These are phyloP conservation scores for Ophiocordyceps unilateralis DNA, from an alignment of 2,329 filamentous ascomycete genomes.

Conservation along the genomic window DNA sequence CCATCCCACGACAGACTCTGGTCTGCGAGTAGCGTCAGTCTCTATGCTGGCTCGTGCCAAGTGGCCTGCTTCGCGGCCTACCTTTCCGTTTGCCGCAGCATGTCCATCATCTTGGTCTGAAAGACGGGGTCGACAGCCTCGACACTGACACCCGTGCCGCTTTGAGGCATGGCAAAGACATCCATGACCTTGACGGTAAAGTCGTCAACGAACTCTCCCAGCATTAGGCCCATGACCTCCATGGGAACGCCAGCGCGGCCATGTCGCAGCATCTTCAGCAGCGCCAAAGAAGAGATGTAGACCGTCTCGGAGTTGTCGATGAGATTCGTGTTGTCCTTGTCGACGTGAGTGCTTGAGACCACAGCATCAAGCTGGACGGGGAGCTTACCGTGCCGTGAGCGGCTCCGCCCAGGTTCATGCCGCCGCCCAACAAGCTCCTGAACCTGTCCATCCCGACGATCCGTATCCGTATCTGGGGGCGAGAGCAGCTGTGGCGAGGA, in stretches of 20 bases:
- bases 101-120: conserved; percentile 99
- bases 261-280: conserved; percentile 97
- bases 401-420: conserved; percentile 44
- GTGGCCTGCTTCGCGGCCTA: conserved; percentile 24
- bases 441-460: conserved; percentile 61
- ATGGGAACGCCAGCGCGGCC: conserved; percentile 95
- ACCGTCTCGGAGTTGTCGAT: conserved; percentile 99
- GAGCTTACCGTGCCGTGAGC: conserved; percentile 21
- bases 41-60: not conserved
- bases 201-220: conserved; percentile 97
- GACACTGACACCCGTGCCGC: conserved; percentile 92
- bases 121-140: conserved; percentile 97
- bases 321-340: conserved; percentile 70
- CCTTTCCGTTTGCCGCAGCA: conserved; percentile 94
- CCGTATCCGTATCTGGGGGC: not conserved
- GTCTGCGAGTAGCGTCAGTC: conserved; percentile 30
- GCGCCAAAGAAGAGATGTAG: conserved; percentile 92
- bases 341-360: not conserved
- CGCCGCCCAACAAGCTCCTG: conserved; percentile 68
- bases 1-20: conserved; percentile 96
- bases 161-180: conserved; percentile 98
- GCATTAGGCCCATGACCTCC: conserved; percentile 99
- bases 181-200: conserved; percentile 97
- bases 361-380: not conserved
- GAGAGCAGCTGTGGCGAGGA: not conserved